Base-by-base conservation (phyloP, 1,284 basidiomycete genomes). In the Rhodofomes roseus region DNA sequence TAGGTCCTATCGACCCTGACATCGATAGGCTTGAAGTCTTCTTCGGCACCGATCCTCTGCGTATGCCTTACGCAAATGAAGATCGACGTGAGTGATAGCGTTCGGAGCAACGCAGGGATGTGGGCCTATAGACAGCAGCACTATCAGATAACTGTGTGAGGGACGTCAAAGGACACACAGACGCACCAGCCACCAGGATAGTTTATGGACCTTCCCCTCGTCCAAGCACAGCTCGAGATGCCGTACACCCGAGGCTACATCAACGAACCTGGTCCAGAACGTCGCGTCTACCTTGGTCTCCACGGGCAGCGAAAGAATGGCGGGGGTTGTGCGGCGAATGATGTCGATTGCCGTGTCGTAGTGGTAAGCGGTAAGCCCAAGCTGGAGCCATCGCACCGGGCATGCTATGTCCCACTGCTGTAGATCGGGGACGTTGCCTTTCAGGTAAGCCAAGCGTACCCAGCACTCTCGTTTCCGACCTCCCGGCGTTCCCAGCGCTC, bases 191-290 rank as follows among this genome's bases (percentile, higher is more conserved):
- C 59, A 60, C 44, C 36, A 31, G 0, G 54, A 12, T 14, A 60
- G 36, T 34, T 54, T 54, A 4, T n/a, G 27, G 37, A 40, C 22
- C 36, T 50, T 57, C 4, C 55, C 59, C 29, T 60, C 59, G 50
- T 60, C 59, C 18, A 60, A 29, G 31, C 59, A 57, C 12, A 60
- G 20, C 40, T 57, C 59, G 4, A 60, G 59, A 36, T 57, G 29
- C 16, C 59, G 54, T 34, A 60, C 20, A 16, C 55, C 20, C 2
- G 59, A 51, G 8, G 44, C 55, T 18, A 37, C 59, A 18, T 18
- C 36, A 9, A 57, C 34, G 9, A 60, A 36, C 2, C 22, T 18
- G 6, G 16, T 51, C 59, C 59, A 60, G 29, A 60, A 60, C 16
- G 59, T 29, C 3, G 46, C 40, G 36, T 46, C 55, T 14, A 57